phyloP scores from a whole-genome alignment of 352 stramenopile genomes.

The Pythium periplocum region DNA sequence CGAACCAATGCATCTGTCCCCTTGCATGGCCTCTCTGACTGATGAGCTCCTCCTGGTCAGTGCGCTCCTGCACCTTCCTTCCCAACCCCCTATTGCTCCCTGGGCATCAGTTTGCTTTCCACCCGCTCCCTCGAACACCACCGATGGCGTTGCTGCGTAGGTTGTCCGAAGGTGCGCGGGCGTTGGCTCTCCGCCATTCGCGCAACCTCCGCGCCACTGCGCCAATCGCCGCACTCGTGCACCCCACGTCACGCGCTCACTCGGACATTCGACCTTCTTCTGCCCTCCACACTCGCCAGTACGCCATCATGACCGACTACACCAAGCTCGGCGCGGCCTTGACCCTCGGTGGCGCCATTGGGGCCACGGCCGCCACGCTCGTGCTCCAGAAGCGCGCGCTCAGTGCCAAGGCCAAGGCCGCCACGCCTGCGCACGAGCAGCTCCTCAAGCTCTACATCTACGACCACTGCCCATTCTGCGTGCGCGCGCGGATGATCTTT shows the following conservation, averaged over 20 bases:
- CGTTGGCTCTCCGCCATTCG: slow-evolving; percentile 4
- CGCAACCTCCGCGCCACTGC: slow-evolving; percentile 2
- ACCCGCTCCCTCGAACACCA: too few species aligned
- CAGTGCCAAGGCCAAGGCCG: background rate
- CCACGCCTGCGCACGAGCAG: too few species aligned
- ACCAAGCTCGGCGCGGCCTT: slow-evolving; percentile 40
- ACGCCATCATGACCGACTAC: slow-evolving; percentile 29
- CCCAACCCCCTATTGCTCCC: too few species aligned
- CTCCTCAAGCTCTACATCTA: slow-evolving; percentile 52
- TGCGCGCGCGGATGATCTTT: slow-evolving; percentile 43
- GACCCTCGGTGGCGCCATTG: slow-evolving; percentile 39
- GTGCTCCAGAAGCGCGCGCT: slow-evolving; percentile 5
- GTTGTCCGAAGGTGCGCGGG: slow-evolving; percentile 10
- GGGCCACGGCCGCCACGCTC: slow-evolving; percentile 28
- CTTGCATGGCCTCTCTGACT: too few species aligned
- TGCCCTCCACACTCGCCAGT: background rate
- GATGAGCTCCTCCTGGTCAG: too few species aligned
- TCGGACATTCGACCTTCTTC: slow-evolving; percentile 4
- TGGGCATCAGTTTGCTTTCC: too few species aligned
- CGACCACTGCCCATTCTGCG: slow-evolving; percentile 52
- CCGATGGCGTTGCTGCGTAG: background rate
- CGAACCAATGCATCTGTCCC: too few species aligned
- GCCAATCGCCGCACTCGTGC: slow-evolving; percentile 9
- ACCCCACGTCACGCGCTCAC: slow-evolving; percentile 6
- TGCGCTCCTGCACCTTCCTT: too few species aligned